phyloP scores from a whole-genome alignment of 306 rosid species.

The Acacia crassicarpa region DNA sequence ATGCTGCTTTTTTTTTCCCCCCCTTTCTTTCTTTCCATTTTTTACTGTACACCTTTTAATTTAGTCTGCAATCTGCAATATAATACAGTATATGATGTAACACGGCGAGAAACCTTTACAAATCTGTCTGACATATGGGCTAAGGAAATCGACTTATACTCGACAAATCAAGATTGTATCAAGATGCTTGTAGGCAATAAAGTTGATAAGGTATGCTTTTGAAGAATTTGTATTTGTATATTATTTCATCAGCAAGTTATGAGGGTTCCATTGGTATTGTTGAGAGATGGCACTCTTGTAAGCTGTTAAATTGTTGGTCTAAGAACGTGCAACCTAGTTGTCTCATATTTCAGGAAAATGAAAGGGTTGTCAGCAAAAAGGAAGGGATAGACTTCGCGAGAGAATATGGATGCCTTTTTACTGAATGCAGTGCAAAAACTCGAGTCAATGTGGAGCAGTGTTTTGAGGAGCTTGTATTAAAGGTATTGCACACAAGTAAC shows the following conservation, averaged over 20 bases:
- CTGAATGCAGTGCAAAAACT: conserved; percentile 84
- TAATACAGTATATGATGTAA: conserved; percentile 71
- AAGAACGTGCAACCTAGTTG: not conserved
- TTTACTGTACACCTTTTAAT: conserved; percentile 12
- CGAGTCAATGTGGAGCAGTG: conserved; percentile 71
- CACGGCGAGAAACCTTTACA: conserved; percentile 67
- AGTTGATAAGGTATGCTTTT: conserved; percentile 60
- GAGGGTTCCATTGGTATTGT: not conserved
- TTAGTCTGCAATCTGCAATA: conserved; percentile 26
- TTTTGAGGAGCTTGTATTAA: conserved; percentile 77
- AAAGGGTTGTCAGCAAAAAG: conserved; percentile 68
- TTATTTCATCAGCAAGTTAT: not conserved
- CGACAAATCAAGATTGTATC: conserved; percentile 79
- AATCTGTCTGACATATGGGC: conserved; percentile 88
- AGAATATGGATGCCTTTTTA: conserved; percentile 72
- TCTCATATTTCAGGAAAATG: conserved; percentile 60
- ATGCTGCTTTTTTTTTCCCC: conserved; percentile 7
- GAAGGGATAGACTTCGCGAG: conserved; percentile 76
- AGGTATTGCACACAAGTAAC: conserved; percentile 48
- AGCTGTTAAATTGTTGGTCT: conserved; percentile 10
- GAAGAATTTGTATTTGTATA: conserved; percentile 5
- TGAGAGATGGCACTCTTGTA: not conserved
- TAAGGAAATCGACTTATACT: conserved; percentile 73
- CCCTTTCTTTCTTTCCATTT: too few relatives aligned
- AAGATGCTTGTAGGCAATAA: conserved; percentile 89